Evolutionary conservation across 2,329 filamentous ascomycete species (phyloP), one percentile per base, ranked within the genome.

Genomic region (Penicillium olsonii): DNA sequence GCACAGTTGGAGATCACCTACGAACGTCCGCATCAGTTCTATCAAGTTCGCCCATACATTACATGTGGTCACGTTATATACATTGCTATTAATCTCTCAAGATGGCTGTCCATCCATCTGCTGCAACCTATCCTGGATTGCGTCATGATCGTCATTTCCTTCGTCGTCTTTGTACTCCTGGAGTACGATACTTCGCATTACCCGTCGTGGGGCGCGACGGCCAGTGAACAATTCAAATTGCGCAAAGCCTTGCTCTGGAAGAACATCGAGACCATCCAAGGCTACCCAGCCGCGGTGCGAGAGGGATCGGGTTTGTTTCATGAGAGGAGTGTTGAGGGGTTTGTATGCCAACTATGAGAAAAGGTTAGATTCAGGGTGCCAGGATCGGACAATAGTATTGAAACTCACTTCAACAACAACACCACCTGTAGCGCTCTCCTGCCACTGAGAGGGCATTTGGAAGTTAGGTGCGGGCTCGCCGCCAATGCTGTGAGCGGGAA

Each of bases 151-250:
- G 33, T 68, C 62, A 39, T 67, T 63, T 17, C 61, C 67, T 37
- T 70, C 68, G 18, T 69, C 67, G 9, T 59, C 62, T 48, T 62
- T 59, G 43, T 70, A 71, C 37, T 69, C 66, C 40, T 68, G 61
- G 9, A 70, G 56, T 4, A 71, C 65, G 35, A 70, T 62, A 14
- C 60, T 66, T 17, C 68, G 63, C 69, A 72, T 72, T 11, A 71
- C 42, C 17, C 68, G 64, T 11, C 68, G 62, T 4, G 70, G 69
- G 14, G 69, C 68, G n/a, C 68, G 68, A 10, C 68, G 66, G 8
- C 69, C 67, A 1, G 69, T 72, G 38, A 72, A 69, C 2, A 72
- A 54, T 41, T 72, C 70, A 27, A 72, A 72, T 37, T 72, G 70
- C 4, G 69, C 69, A 40, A 72, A 71, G 0, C 69, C 70, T 50